These are phyloP conservation scores for Microbotryum saponariae DNA, from an alignment of 1,284 basidiomycete species.

Conservation along the genomic window DNA sequence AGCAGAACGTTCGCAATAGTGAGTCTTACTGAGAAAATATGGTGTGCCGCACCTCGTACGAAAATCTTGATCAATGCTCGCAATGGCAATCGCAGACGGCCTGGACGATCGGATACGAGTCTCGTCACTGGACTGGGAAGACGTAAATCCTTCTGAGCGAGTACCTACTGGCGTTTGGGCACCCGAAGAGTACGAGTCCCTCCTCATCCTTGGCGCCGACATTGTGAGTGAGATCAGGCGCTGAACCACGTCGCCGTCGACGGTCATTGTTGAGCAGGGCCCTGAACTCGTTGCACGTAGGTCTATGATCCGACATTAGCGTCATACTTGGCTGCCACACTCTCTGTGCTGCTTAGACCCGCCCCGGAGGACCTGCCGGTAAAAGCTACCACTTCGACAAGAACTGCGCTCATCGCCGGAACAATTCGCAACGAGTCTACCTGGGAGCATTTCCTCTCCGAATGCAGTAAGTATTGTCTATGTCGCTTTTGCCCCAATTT, in stretches of 20 bases:
- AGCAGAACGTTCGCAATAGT: slow-evolving; percentile 18
- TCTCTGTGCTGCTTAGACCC: slow-evolving; percentile 12
- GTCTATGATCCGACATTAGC: slow-evolving; percentile 27
- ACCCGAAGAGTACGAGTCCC: not conserved
- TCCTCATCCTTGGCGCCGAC: slow-evolving; percentile 26
- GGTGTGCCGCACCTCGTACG: not conserved
- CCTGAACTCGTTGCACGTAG: not conserved
- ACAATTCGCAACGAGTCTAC: slow-evolving; percentile 26
- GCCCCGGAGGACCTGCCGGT: not conserved
- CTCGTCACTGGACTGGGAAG: slow-evolving; percentile 24
- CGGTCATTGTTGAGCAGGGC: not conserved
- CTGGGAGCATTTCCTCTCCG: slow-evolving; percentile 14
- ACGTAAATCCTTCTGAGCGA: not conserved
- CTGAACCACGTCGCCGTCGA: not conserved
- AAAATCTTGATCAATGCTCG: no score
- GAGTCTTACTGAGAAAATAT: not conserved
- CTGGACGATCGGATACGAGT: not conserved
- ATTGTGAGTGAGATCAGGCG: slow-evolving; percentile 14
- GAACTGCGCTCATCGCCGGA: slow-evolving; percentile 20
- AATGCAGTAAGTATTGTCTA: slow-evolving; percentile 17
- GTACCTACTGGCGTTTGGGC: not conserved
- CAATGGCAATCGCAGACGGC: not conserved
- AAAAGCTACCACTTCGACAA: no score
- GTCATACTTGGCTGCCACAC: slow-evolving; percentile 5
- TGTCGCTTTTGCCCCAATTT: not conserved